These are phyloP conservation scores for Pittosporum tobira DNA, from an alignment of 129 eudicot genomes.

Conservation along the genomic window DNA sequence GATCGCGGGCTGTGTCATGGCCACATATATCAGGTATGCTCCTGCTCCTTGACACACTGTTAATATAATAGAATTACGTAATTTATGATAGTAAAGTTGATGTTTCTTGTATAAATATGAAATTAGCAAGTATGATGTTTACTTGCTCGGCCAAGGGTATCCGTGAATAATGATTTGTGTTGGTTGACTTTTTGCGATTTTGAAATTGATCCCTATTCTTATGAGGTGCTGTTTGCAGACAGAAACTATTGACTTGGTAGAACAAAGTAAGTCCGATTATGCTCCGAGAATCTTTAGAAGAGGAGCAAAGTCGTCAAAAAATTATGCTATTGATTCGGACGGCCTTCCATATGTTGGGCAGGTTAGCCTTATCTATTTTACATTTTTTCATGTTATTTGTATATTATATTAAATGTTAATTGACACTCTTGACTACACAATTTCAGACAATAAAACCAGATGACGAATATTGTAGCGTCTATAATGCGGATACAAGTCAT, in stretches of 20 bases:
- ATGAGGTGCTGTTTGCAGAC: slow-evolving; percentile 46
- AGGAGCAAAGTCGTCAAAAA: slow-evolving; percentile 39
- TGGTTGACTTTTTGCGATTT: neutral
- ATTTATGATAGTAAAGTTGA: too few relatives aligned
- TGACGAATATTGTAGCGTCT: slow-evolving; percentile 56
- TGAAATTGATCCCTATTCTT: neutral
- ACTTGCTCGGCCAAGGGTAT: neutral
- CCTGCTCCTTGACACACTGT: neutral
- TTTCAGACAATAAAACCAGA: slow-evolving; percentile 65
- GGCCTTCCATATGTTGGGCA: slow-evolving; percentile 93
- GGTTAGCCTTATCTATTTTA: slow-evolving; percentile 26
- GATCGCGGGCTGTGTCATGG: slow-evolving; percentile 96
- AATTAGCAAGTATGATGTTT: neutral
- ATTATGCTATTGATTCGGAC: slow-evolving; percentile 63
- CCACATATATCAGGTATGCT: slow-evolving; percentile 73
- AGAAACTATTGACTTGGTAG: slow-evolving; percentile 72
- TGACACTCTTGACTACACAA: slow-evolving; percentile 4
- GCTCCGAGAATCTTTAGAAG: slow-evolving; percentile 42
- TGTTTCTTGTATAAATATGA: neutral
- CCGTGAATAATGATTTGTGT: neutral
- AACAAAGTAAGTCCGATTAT: slow-evolving; percentile 36
- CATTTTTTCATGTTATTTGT: neutral
- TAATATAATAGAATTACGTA: too few relatives aligned
- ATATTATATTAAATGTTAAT: slow-evolving; percentile 1
- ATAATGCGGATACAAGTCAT: slow-evolving; percentile 32